These are phyloP conservation scores for Fusarium anguioides DNA, from an alignment of 2,329 filamentous ascomycete species.

Conservation along the genomic window DNA sequence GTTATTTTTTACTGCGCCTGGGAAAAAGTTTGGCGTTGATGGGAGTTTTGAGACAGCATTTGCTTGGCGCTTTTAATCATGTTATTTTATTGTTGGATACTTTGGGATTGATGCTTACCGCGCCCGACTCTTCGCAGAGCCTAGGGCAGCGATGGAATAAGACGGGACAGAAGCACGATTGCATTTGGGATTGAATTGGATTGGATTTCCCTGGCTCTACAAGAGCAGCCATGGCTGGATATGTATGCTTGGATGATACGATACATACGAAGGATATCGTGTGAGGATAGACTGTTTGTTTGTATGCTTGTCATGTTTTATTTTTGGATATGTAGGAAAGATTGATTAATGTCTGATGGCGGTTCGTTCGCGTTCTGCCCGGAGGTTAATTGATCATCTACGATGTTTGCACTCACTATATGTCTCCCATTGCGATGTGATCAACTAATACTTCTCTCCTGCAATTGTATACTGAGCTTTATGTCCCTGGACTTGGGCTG, in stretches of 20 bases:
- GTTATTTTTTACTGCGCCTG: slow-evolving; percentile 36
- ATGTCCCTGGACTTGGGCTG: no score
- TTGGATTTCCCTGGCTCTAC: slow-evolving; percentile 6
- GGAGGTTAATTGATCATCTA: slow-evolving; percentile 36
- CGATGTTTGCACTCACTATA: neutral
- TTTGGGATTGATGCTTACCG: slow-evolving; percentile 29
- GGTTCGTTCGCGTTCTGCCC: slow-evolving; percentile 10
- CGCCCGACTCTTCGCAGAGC: slow-evolving; percentile 33
- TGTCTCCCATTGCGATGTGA: neutral
- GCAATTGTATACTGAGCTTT: neutral
- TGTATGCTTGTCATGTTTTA: slow-evolving; percentile 6
- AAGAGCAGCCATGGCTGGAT: slow-evolving; percentile 17
- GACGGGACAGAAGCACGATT: slow-evolving; percentile 38
- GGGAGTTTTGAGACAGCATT: slow-evolving; percentile 42
- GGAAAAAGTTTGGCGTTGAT: slow-evolving; percentile 45
- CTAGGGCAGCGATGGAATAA: slow-evolving; percentile 28
- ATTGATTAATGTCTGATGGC: slow-evolving; percentile 29
- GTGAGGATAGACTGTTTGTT: slow-evolving; percentile 32
- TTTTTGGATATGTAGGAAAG: slow-evolving; percentile 9
- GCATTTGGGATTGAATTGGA: slow-evolving; percentile 9
- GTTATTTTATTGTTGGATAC: slow-evolving; percentile 27
- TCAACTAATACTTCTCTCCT: neutral
- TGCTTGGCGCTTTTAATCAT: slow-evolving; percentile 39
- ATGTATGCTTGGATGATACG: slow-evolving; percentile 22
- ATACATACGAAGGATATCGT: slow-evolving; percentile 21